Percentiles rank a stretch among this genome's conserved stretches.
Conservation (phyloP, 1,139 yeast genomes). For the Hanseniaspora gamundiae region DNA sequence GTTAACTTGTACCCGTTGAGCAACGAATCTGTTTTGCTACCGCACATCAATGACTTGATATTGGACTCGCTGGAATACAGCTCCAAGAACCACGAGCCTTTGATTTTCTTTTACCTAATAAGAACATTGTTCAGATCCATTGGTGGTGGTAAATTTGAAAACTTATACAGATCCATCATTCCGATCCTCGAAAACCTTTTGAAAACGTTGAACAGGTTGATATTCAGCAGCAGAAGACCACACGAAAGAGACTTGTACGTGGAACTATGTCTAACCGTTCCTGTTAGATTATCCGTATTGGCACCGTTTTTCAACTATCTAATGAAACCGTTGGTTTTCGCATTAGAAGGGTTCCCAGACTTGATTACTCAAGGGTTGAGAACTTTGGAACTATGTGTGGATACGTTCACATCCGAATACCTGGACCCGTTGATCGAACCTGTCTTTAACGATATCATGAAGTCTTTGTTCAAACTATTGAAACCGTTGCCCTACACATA, state of each 20-base stretch:
- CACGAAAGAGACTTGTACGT: slow-evolving; percentile 90
- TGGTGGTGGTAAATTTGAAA: slow-evolving; percentile 92
- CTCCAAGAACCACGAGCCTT: slow-evolving; percentile 84
- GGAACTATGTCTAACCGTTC: slow-evolving; percentile 88
- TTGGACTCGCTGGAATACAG: slow-evolving; percentile 69
- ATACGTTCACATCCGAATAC: slow-evolving; percentile 88
- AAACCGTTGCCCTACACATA: slow-evolving; percentile 83
- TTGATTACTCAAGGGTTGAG: slow-evolving; percentile 88
- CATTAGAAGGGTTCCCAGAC: slow-evolving; percentile 84
- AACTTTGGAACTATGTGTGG: slow-evolving; percentile 92
- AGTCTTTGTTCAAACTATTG: slow-evolving; percentile 82
- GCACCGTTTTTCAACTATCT: slow-evolving; percentile 85
- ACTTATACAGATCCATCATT: slow-evolving; percentile 79
- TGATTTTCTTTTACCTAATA: slow-evolving; percentile 77
- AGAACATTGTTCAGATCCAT: slow-evolving; percentile 86
- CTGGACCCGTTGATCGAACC: slow-evolving; percentile 97
- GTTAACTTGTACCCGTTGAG: slow-evolving; percentile 81
- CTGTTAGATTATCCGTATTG: slow-evolving; percentile 81
- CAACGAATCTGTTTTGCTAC: slow-evolving; percentile 77
- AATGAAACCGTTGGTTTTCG: slow-evolving; percentile 83
- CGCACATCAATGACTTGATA: slow-evolving; percentile 75
- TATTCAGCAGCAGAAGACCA: slow-evolving; percentile 72
- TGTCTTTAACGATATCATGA: slow-evolving; percentile 85
- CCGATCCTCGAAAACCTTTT: slow-evolving; percentile 80
- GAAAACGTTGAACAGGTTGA: slow-evolving; percentile 74